Percentiles rank a stretch among this genome's conserved stretches.
These are phyloP conservation scores for Chenopodium suecicum DNA, from an alignment of 148 eudicot species.

Conservation along the genomic window DNA sequence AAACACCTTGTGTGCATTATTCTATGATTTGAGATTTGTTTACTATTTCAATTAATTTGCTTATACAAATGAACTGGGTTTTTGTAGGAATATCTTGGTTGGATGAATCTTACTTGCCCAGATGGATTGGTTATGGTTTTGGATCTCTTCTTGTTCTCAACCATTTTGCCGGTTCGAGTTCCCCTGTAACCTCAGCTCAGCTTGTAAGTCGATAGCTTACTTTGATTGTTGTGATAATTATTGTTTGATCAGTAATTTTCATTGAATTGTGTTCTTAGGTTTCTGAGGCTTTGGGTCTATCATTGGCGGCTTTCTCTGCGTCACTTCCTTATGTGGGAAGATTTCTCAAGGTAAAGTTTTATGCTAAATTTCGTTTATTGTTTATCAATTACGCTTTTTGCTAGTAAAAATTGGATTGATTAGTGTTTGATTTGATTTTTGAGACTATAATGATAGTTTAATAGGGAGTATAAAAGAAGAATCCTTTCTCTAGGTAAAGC, in stretches of 20 bases:
- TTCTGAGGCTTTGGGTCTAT: conserved; percentile 88
- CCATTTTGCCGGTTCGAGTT: conserved; percentile 67
- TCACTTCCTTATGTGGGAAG: conserved; percentile 51
- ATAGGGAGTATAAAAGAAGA: no score
- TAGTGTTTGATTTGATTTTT: no score
- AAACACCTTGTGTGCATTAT: conserved; percentile 35
- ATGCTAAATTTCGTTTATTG: not conserved
- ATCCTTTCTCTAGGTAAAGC: no score
- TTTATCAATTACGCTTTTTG: not conserved
- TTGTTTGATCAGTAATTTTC: not conserved
- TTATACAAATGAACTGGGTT: not conserved
- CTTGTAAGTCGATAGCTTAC: conserved; percentile 47
- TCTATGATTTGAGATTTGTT: not conserved
- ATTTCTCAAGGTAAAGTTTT: conserved; percentile 32
- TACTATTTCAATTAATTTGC: not conserved
- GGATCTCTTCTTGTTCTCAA: conserved; percentile 73
- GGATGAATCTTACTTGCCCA: conserved; percentile 94
- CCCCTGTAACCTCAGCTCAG: conserved; percentile 65
- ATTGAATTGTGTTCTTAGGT: conserved; percentile 35
- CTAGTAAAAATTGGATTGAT: no score
- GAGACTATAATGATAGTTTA: no score
- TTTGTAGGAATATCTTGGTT: conserved; percentile 76
- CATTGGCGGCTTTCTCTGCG: conserved; percentile 73
- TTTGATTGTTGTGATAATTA: not conserved
- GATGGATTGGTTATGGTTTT: conserved; percentile 89